Percentiles rank a stretch among this genome's conserved stretches.
phyloP scores from a whole-genome alignment of 768 basidiomycete species.

The Hortiboletus flavorubellus region DNA sequence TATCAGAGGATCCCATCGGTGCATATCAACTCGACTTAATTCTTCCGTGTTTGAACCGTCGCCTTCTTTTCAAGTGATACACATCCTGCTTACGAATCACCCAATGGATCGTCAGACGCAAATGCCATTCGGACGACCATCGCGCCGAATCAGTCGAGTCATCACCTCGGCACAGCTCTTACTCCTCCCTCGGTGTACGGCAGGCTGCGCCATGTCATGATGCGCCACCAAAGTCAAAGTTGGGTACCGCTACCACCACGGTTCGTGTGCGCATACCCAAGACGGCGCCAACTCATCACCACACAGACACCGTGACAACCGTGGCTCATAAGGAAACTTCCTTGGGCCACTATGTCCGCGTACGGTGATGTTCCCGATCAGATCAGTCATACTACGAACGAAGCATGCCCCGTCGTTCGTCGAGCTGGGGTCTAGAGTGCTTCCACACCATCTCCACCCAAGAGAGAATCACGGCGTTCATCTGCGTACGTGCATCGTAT shows the following conservation, averaged over 20 bases:
- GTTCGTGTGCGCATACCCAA: neutral
- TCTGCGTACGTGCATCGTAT: neutral
- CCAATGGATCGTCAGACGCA: slow-evolving; percentile 4
- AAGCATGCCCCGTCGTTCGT: neutral
- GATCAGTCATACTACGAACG: neutral
- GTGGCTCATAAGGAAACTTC: neutral
- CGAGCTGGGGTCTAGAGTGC: neutral
- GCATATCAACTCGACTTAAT: neutral
- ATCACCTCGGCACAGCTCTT: slow-evolving; percentile 6
- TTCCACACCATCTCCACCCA: neutral
- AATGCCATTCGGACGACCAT: neutral
- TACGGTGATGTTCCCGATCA: slow-evolving; percentile 5
- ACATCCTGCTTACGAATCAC: slow-evolving; percentile 9
- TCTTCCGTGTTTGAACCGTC: neutral
- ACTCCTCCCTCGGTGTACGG: neutral
- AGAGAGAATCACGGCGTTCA: slow-evolving; percentile 2
- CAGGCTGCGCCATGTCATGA: neutral
- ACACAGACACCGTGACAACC: slow-evolving; percentile 5
- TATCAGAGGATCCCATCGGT: neutral
- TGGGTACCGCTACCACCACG: neutral
- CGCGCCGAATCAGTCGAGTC: slow-evolving; percentile 3
- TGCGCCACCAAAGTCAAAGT: neutral
- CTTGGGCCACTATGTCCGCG: slow-evolving; percentile 11
- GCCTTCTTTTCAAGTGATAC: slow-evolving; percentile 1
- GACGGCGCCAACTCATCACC: slow-evolving; percentile 13